Evolutionary conservation across 352 stramenopile genomes (phyloP).

Genomic region (Phytophthora sansomeana): DNA sequence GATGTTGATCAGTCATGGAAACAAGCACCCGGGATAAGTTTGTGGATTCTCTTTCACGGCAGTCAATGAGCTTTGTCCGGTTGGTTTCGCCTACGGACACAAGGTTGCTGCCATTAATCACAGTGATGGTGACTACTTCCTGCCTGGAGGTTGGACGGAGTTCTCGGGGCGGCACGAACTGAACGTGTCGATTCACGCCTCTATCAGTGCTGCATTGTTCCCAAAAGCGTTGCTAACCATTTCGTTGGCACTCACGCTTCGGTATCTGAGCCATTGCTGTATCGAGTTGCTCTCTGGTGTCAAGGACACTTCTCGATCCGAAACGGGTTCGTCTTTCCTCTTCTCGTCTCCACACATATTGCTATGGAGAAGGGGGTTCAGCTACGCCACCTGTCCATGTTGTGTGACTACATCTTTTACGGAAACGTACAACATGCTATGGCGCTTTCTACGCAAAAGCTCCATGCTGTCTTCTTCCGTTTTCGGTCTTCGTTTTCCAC

Average conservation of each 20-base stretch:
- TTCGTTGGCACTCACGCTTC: constrained; percentile 8
- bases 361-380: not conserved
- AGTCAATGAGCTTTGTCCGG: constrained; percentile 4
- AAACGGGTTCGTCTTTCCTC: constrained; percentile 26
- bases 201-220: not conserved
- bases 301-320: constrained; percentile 12
- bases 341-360: not conserved
- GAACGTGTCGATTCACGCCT: not conserved
- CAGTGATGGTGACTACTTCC: not conserved
- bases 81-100: constrained; percentile 14
- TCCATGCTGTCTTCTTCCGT: constrained; percentile 16
- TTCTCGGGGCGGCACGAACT: constrained; percentile 18
- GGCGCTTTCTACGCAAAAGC: constrained; percentile 24
- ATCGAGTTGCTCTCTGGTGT: constrained; percentile 15
- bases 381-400: not conserved
- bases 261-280: constrained; percentile 10
- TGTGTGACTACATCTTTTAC: constrained; percentile 10
- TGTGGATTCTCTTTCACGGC: not conserved
- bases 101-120: not conserved
- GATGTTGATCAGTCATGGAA: not conserved
- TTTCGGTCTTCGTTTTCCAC: constrained; percentile 26
- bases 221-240: constrained; percentile 10
- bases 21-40: constrained; percentile 1
- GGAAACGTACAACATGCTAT: constrained; percentile 18
- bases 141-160: not conserved